These are phyloP conservation scores for Plantago elongata DNA, from an alignment of 257 asterid species.

Conservation along the genomic window DNA sequence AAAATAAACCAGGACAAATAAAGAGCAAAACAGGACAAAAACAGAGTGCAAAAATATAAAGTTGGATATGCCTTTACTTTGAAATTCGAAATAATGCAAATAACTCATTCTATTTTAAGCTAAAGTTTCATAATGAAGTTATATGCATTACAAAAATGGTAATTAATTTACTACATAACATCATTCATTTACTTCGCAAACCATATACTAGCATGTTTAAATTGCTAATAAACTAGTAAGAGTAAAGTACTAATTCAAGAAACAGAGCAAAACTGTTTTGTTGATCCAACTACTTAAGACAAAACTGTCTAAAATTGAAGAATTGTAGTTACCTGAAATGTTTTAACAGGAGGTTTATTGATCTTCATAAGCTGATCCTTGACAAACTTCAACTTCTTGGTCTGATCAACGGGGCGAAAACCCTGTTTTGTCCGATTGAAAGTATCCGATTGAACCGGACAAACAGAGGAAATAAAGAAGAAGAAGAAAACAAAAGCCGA, in stretches of 20 bases:
- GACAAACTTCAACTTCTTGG: conserved; percentile 39
- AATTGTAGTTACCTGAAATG: conserved; percentile 51
- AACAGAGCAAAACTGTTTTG: not conserved
- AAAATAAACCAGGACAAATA: conserved; percentile 9
- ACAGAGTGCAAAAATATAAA: not conserved
- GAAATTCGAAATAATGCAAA: not conserved
- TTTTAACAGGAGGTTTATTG: conserved; percentile 69
- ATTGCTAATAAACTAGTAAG: no score
- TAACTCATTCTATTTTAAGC: not conserved
- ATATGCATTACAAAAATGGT: no score
- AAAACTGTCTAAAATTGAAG: not conserved
- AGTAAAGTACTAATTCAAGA: no score
- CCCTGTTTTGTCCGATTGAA: conserved; percentile 39
- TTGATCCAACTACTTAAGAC: no score
- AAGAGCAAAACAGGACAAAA: not conserved
- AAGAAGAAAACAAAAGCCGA: conserved; percentile 46
- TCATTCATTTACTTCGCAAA: no score
- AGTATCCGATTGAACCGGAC: conserved; percentile 36
- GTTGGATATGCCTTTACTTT: not conserved
- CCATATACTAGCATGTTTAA: no score
- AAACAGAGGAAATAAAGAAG: conserved; percentile 39
- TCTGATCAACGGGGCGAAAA: conserved; percentile 49
- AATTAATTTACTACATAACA: no score
- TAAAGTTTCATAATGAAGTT: not conserved
- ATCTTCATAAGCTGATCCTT: conserved; percentile 55